Percentiles rank a stretch among this genome's conserved stretches.
Evolutionary conservation across 2,329 filamentous ascomycete species (phyloP).

Genomic region (Malbranchea zuffiana): DNA sequence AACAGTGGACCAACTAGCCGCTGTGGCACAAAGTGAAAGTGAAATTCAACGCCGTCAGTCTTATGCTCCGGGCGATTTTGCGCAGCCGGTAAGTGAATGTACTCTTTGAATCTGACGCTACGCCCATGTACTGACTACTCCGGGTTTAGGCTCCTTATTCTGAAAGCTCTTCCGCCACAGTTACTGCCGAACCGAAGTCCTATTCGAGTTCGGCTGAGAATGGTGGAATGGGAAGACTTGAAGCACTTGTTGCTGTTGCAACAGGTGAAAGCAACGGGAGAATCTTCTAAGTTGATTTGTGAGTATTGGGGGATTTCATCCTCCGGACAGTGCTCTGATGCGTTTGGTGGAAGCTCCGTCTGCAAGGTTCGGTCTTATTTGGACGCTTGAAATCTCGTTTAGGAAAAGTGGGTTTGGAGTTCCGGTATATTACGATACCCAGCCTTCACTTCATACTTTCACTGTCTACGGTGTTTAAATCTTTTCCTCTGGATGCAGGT

Average conservation of each 20-base stretch:
- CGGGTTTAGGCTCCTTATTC: neutral
- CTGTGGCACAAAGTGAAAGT: conserved; percentile 36
- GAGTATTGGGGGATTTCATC: too few relatives aligned
- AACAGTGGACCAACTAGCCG: conserved; percentile 30
- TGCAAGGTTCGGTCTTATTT: too few relatives aligned
- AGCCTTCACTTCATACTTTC: too few relatives aligned
- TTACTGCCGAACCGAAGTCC: conserved; percentile 21
- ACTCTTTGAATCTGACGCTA: neutral
- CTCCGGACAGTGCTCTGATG: too few relatives aligned
- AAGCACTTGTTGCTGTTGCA: conserved; percentile 41
- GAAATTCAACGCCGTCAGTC: conserved; percentile 36
- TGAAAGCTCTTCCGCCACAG: conserved; percentile 16
- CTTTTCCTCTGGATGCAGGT: too few relatives aligned
- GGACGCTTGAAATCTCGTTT: too few relatives aligned
- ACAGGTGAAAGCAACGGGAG: conserved; percentile 27
- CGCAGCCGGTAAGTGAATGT: conserved; percentile 33
- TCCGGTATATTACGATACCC: too few relatives aligned
- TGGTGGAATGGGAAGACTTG: conserved; percentile 37
- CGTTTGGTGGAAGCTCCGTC: too few relatives aligned
- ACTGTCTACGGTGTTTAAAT: too few relatives aligned
- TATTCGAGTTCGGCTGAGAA: conserved; percentile 16
- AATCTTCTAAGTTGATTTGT: conserved; percentile 1
- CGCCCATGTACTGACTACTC: neutral
- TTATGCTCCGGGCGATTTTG: conserved; percentile 25
- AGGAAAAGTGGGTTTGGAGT: too few relatives aligned